Evolutionary conservation across 805 yeast species (phyloP), one percentile per base, ranked within the genome.

Genomic region (Saccharomycodes ludwigii): DNA sequence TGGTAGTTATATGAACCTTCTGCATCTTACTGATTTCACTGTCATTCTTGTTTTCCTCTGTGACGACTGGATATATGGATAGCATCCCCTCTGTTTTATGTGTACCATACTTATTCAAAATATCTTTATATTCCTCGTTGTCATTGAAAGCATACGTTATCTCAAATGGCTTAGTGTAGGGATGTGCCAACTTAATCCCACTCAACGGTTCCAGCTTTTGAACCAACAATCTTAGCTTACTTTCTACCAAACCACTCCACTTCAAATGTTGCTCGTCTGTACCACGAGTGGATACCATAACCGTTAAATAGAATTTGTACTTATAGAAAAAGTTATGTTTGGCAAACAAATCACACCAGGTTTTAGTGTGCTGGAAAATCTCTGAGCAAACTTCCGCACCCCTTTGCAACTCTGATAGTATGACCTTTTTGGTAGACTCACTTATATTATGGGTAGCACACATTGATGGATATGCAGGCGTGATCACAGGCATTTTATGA

Each of bases 401-500:
- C 41, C 95, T 72, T 36, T 65, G 58, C 42, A 91, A 66, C 53
- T 91, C 98, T n/a, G 63, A 52, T 50, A 84, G 49, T 21, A 91
- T 82, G 15, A 91, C 71, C 44, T 70, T 73, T 54, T 83, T 88
- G 0, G 97, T 88, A 1, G 96, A 84, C 12, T 70, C 72, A 2
- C 94, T 77, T 27, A 91, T 86, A 52, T 91, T 91, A 54, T 91
- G 98, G 1, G 98, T 91, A 1, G 98, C 95, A 59, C 98, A 91
- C 98, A 91, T 91, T 5, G 39, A 36, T 1, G 95, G 95, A 50
- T 85, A 84, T 0, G 97, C 97, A 1, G 98, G 98, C 0, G 98
- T 91, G 37, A 91, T 91, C 8, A 91, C 94, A 0, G 98, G 98
- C 98, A 91, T 91, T 43, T 76, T 65, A 56, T 91, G 98, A 21